Evolutionary conservation across 2,329 filamentous ascomycete genomes (phyloP), one percentile per base, ranked within the genome.

Genomic region (Botrytis elliptica): DNA sequence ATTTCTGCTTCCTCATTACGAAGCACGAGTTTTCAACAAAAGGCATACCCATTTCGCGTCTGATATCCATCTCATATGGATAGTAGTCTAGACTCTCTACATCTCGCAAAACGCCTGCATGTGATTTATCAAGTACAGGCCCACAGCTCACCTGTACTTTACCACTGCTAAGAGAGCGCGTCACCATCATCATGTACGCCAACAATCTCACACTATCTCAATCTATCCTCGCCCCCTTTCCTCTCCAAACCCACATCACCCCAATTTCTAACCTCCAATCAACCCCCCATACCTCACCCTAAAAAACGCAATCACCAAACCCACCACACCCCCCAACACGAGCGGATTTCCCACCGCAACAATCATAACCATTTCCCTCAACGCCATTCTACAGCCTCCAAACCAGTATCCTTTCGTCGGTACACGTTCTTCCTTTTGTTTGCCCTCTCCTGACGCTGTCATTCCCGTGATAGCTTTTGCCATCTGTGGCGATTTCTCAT

Each of bases 21-120:
- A 57, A 29, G 8, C n/a, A 29, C 52, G 49, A 33, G 14, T 0
- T 18, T 7, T 29, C 29, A 29, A 29, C 29, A 29, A 57, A 18
- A 7, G 6, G 1, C 2, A 33, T 4, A 8, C 1, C 14, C 3
- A 57, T 7, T 9, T 18, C 1, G n/a, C 16, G n/a, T 57, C n/a
- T 18, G 6, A 29, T 29, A 9, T 8, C 6, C 52, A 18, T 29
- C n/a, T 16, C 52, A 6, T 8, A 29, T 29, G 6, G n/a, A 16
- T 18, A 0, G 4, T 16, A 29, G 14, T 55, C 6, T 20, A 2
- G 6, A 44, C 1, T 20, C 42, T 18, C 14, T 9, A 29, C 0
- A 18, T 57, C 14, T 57, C n/a, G 52, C 52, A 9, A 18, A 33
- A 29, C 3, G 5, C n/a, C n/a, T 18, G 52, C 7, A 16, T 29